phyloP scores from a whole-genome alignment of 2,329 filamentous ascomycete genomes.

The Aspergillus spinulosporus region DNA sequence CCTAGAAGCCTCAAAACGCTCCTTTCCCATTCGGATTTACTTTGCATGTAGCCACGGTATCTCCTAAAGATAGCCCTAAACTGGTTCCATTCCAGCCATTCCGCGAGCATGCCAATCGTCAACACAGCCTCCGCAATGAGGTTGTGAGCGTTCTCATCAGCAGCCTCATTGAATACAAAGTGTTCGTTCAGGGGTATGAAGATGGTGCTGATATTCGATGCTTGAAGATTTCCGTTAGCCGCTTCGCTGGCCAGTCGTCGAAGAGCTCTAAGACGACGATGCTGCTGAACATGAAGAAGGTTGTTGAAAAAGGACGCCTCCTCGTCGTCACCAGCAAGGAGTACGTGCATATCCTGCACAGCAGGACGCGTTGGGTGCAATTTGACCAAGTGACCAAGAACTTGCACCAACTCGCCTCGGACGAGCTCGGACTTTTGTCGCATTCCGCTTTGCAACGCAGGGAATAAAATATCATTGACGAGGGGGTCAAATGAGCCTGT shows the following conservation, averaged over 20 bases:
- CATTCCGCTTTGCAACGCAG: conserved; percentile 73
- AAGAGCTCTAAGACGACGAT: conserved; percentile 80
- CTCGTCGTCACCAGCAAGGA: conserved; percentile 72
- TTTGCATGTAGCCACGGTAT: conserved; percentile 78
- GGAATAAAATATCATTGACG: conserved; percentile 66
- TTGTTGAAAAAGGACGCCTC: conserved; percentile 90
- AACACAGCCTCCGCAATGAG: conserved; percentile 82
- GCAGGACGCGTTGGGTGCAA: conserved; percentile 68
- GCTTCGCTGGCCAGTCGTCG: conserved; percentile 72
- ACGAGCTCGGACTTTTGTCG: conserved; percentile 80
- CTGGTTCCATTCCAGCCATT: conserved; percentile 83
- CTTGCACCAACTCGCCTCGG: conserved; percentile 74
- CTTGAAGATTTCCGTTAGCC: conserved; percentile 62
- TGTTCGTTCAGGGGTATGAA: conserved; percentile 91
- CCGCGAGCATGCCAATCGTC: conserved; percentile 72
- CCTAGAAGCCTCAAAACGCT: conserved; percentile 79
- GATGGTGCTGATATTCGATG: conserved; percentile 78
- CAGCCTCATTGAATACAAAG: conserved; percentile 81
- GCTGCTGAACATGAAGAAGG: conserved; percentile 83
- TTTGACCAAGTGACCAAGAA: conserved; percentile 76
- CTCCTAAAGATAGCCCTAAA: conserved; percentile 81
- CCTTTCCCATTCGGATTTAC: conserved; percentile 81
- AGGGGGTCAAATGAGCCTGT: conserved; percentile 57
- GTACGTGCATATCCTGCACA: conserved; percentile 70
- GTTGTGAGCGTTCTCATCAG: conserved; percentile 76